phyloP scores from a whole-genome alignment of 176 grass and related monocot species.

The Pontederia paniculata region DNA sequence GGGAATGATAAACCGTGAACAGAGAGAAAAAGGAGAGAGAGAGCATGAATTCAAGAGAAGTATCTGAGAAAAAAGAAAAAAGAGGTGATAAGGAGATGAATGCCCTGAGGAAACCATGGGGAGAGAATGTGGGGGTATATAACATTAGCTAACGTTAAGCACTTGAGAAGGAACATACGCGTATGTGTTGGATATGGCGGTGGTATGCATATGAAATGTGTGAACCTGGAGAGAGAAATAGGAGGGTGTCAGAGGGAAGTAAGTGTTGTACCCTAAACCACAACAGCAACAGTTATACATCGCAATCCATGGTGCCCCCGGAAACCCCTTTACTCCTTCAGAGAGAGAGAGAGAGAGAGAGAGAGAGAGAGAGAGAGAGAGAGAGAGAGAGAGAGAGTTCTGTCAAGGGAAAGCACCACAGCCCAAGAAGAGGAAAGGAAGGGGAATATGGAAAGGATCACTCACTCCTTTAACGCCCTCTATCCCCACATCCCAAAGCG shows the following conservation, averaged over 20 bases:
- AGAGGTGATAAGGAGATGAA: too few relatives aligned
- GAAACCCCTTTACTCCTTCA: slow-evolving; percentile 11
- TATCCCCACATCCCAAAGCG: too few relatives aligned
- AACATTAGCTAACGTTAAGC: not conserved
- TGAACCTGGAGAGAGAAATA: not conserved
- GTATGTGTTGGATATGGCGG: not conserved
- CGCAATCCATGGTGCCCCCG: slow-evolving; percentile 7
- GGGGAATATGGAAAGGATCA: not conserved
- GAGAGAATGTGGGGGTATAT: too few relatives aligned
- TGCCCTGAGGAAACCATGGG: too few relatives aligned
- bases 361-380: not conserved
- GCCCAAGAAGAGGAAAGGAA: not conserved
- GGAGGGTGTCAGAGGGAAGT: slow-evolving; percentile 3
- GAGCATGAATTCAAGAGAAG: too few relatives aligned
- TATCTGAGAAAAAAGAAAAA: too few relatives aligned
- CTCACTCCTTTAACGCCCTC: too few relatives aligned
- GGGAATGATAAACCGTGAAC: too few relatives aligned
- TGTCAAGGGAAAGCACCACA: not conserved
- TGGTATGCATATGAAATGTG: not conserved
- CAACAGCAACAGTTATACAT: slow-evolving; percentile 22
- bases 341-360: not conserved
- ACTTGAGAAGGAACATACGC: not conserved
- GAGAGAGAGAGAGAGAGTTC: slow-evolving; percentile 7
- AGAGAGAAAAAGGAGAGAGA: too few relatives aligned
- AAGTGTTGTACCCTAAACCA: not conserved